Conservation (phyloP, 495 filamentous ascomycete species). For the Massariosphaeria phaeospora region DNA sequence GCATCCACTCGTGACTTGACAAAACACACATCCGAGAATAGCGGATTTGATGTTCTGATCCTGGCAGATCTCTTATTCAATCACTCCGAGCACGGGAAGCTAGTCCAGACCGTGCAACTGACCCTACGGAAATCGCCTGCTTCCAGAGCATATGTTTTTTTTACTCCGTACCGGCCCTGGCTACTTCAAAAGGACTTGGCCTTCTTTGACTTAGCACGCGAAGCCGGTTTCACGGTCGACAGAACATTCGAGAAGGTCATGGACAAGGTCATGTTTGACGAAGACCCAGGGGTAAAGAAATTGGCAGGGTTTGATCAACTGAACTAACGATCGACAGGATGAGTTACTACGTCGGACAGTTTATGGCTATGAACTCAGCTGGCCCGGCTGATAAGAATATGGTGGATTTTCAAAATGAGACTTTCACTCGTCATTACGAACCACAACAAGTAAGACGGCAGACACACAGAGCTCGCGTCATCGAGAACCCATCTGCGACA, state of each 20-base stretch:
- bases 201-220: conserved; percentile 73
- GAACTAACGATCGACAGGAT: neutral
- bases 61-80: conserved; percentile 87
- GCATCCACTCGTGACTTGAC: conserved; percentile 38
- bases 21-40: conserved; percentile 34
- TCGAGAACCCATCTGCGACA: no score
- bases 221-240: conserved; percentile 63
- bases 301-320: neutral
- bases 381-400: neutral
- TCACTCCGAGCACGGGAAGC: conserved; percentile 72
- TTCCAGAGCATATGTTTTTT: conserved; percentile 75
- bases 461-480: no score
- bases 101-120: conserved; percentile 62
- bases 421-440: no score
- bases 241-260: conserved; percentile 76
- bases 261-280: conserved; percentile 81
- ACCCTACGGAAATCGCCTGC: conserved; percentile 53
- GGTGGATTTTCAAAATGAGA: no score
- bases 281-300: conserved; percentile 65
- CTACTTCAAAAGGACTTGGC: conserved; percentile 72
- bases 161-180: conserved; percentile 91
- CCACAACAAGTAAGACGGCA: no score
- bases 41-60: conserved; percentile 71
- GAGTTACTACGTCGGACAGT: conserved; percentile 13
- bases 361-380: conserved; percentile 17